phyloP scores from a whole-genome alignment of 352 stramenopile genomes.

The Phytophthora sp. region DNA sequence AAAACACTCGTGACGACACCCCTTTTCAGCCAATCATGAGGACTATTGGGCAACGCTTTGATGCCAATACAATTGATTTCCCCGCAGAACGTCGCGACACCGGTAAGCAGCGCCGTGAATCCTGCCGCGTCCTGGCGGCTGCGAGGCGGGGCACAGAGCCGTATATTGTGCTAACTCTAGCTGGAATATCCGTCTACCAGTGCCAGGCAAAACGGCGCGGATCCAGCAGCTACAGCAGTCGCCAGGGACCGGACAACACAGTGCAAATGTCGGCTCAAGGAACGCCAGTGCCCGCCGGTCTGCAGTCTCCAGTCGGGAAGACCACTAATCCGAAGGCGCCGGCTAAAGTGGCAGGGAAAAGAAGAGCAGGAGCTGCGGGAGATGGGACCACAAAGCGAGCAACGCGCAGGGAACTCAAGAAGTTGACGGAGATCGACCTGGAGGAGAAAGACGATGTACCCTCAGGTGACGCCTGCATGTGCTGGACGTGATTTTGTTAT shows the following conservation, averaged over 20 bases:
- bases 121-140: not conserved
- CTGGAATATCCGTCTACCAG: not conserved
- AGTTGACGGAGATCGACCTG: conserved; percentile 75
- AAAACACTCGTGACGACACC: not conserved
- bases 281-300: conserved; percentile 30
- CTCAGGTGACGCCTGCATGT: conserved; percentile 25
- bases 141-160: not conserved
- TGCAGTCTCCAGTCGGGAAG: conserved; percentile 44
- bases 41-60: not conserved
- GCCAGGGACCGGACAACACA: not conserved
- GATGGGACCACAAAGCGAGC: conserved; percentile 51
- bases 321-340: conserved; percentile 49
- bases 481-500: not conserved
- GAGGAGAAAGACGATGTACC: conserved; percentile 72
- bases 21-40: conserved; percentile 30
- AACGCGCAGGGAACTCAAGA: conserved; percentile 82
- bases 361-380: conserved; percentile 25
- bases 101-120: conserved; percentile 8
- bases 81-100: conserved; percentile 6
- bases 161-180: not conserved
- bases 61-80: conserved; percentile 8
- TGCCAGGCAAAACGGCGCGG: not conserved
- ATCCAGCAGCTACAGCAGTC: not conserved
- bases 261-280: conserved; percentile 39
- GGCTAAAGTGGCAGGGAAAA: conserved; percentile 49